phyloP scores from a whole-genome alignment of 164 flowering plant species.

The Platanus orientalis region DNA sequence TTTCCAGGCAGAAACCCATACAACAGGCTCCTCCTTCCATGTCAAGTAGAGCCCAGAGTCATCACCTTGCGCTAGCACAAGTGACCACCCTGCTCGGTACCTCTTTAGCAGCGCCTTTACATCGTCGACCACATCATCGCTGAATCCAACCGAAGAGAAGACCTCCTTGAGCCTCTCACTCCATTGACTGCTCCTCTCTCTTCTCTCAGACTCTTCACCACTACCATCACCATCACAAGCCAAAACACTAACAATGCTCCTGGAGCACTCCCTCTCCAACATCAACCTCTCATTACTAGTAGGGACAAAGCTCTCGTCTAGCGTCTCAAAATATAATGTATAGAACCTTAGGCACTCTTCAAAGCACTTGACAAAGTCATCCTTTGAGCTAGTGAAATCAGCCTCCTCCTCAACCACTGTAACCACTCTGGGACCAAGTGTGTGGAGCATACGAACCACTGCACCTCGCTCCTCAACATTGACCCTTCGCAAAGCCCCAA shows the following conservation, averaged over 20 bases:
- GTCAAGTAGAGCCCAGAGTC: slow-evolving; percentile 49
- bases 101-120: slow-evolving; percentile 63
- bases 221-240: slow-evolving; percentile 38
- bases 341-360: slow-evolving; percentile 71
- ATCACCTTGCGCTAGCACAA: slow-evolving; percentile 32
- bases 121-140: slow-evolving; percentile 68
- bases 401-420: slow-evolving; percentile 61
- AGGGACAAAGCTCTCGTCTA: slow-evolving; percentile 61
- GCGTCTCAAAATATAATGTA: slow-evolving; percentile 57
- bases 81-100: slow-evolving; percentile 58
- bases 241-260: slow-evolving; percentile 53
- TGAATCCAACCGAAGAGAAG: slow-evolving; percentile 35
- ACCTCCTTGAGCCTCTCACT: slow-evolving; percentile 35
- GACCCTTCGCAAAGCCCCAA: too few relatives aligned
- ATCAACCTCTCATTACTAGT: slow-evolving; percentile 68
- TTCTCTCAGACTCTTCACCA: slow-evolving; percentile 52
- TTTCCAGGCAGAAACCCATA: slow-evolving; percentile 82
- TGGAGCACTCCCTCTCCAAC: slow-evolving; percentile 62
- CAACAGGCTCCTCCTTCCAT: slow-evolving; percentile 73
- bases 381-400: slow-evolving; percentile 42
- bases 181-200: slow-evolving; percentile 70
- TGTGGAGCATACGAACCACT: too few relatives aligned
- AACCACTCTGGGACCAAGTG: too few relatives aligned
- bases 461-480: too few relatives aligned
- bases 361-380: slow-evolving; percentile 55